Evolutionary conservation across 2,329 filamentous ascomycete species (phyloP), one percentile per base, ranked within the genome.

Genomic region (Epichloe bromicola): DNA sequence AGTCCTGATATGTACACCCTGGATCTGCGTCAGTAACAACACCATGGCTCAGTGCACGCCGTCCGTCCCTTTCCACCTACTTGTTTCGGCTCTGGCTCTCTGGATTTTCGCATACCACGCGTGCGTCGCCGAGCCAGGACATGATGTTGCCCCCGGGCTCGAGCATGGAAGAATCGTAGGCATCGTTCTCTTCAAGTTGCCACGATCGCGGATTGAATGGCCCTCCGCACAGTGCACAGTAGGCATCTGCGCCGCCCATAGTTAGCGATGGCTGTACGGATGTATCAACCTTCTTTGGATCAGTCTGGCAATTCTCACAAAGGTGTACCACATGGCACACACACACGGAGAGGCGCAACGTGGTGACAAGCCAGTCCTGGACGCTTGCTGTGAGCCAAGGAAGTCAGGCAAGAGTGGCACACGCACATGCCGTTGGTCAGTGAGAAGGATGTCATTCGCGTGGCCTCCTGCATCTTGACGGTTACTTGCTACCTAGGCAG

Each of bases 161-260:
- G 8, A 48, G 4, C 12, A 20, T 48, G 26, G 46, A 11, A 30
- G 26, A 30, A 30, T 30, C 26, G 17, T 23, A 3, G 30, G 17
- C 39, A 12, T 36, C 46, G 39, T 48, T 6, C 7, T 37, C 46
- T 12, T 38, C 46, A 14, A 17, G 15, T 14, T 48, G 26, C 46
- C 46, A 48, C 14, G 12, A 48, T 33, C 3, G 46, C 11, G 46
- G 46, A 17, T 30, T 17, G 12, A 48, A 38, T 20, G 46, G 46
- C 10, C 33, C 34, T 20, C 46, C 46, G 19, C 33, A 48, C 17
- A 48, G 11, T 20, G 30, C 26, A 33, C 46, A 48, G 34, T 48
- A 48, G 19, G 37, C 33, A 14, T 48, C 46, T 15, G 46, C 46
- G 36, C 46, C 46, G 30, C 46, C 34, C 46, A 49, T 54, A 11